Conservation (phyloP, 768 basidiomycete genomes). For the Lactarius deliciosus region DNA sequence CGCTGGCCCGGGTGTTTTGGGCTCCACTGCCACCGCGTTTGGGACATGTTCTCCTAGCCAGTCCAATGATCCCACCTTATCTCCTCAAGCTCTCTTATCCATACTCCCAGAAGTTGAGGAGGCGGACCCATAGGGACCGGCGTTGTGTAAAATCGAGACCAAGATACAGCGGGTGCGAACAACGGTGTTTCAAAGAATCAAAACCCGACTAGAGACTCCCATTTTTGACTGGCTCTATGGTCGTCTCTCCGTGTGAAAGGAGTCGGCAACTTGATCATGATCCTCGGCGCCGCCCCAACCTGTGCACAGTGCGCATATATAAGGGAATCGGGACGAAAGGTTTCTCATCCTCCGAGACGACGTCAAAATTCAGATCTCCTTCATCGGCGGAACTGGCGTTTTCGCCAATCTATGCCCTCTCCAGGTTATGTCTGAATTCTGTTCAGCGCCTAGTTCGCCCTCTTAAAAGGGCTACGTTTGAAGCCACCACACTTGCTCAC, state of each 20-base stretch:
- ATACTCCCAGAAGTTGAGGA: not conserved
- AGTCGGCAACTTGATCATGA: not conserved
- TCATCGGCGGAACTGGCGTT: conserved; percentile 22
- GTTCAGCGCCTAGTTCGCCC: conserved; percentile 42
- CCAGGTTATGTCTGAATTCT: conserved; percentile 50
- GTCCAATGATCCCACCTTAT: not conserved
- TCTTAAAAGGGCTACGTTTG: conserved; percentile 37
- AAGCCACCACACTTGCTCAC: conserved; percentile 47
- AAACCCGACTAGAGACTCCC: not conserved
- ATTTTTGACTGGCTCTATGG: not conserved
- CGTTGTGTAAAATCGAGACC: not conserved
- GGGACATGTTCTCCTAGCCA: not conserved
- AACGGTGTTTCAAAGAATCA: not conserved
- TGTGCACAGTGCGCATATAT: not conserved
- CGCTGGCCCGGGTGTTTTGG: not conserved
- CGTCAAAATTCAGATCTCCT: conserved; percentile 20
- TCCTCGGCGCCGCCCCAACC: not conserved
- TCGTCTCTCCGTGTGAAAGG: not conserved
- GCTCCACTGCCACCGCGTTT: not conserved
- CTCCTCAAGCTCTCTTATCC: not conserved
- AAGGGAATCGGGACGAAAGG: not conserved
- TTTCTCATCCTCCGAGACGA: not conserved
- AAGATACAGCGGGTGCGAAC: not conserved
- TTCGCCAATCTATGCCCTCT: not conserved
- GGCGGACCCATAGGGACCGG: not conserved